Base-by-base conservation (phyloP, 768 basidiomycete genomes). In the Rhizopogon salebrosus region DNA sequence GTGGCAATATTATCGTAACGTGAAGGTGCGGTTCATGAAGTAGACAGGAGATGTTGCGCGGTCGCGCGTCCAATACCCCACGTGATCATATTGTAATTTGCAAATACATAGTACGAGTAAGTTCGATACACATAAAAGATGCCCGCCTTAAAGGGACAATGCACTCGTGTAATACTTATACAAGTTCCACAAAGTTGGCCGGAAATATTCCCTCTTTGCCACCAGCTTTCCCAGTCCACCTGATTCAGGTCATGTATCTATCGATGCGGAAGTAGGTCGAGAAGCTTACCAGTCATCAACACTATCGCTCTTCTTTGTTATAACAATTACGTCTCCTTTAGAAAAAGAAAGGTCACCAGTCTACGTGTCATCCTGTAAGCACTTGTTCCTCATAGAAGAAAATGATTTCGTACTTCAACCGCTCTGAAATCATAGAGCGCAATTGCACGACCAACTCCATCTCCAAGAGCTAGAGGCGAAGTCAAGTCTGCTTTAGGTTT, bases 131-230 rank as follows among this genome's bases (percentile, higher is more conserved):
- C 43, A 22, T 22, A 54, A 22, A 49, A 54, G 14, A 35, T 39
- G 43, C 48, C 45, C 48, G 41, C 16, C n/a, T 22, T 11, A 13
- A 49, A 27, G 38, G 37, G 18, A 31, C 23, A 13, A 20, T 51
- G 22, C 34, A 6, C 23, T 53, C 29, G 31, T 18, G 26, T 9
- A 11, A 10, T 14, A 8, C 11, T 53, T 63, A 78, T 24, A 75
- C 69, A 52, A 89, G 67, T 63, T 89, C 86, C n/a, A 90, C 86
- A 60, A 89, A 89, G 64, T 91, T 91, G 14, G 89, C 89, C 31
- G 89, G 89, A 66, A 92, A 92, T 41, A 85, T 78, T 0, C 90
- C 90, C 57, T 80, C 72, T 36, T 74, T 66, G 14, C 76, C 77
- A 20, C 78, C 68, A 2, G 83, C 55, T 62, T 80, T 85, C n/a